phyloP scores from a whole-genome alignment of 306 rosid species.

The cucumber (Cucumis sativus) region DNA sequence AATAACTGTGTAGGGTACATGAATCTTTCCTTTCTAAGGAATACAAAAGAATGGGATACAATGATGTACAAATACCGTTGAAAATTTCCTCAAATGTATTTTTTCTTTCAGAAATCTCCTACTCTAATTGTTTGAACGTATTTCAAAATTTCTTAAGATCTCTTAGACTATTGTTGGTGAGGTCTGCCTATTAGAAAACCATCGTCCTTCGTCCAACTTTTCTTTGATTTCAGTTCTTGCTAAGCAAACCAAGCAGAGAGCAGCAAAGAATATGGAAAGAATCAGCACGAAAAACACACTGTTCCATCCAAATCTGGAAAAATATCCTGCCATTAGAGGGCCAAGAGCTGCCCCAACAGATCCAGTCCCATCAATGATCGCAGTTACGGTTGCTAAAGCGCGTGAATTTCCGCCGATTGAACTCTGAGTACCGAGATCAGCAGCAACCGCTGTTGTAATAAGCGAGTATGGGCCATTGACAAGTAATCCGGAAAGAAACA shows the following conservation, averaged over 20 bases:
- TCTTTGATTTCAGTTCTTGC: slow-evolving; percentile 53
- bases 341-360: slow-evolving; percentile 86
- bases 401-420: slow-evolving; percentile 38
- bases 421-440: slow-evolving; percentile 77
- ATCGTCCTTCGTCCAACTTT: slow-evolving; percentile 34
- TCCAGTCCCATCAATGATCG: slow-evolving; percentile 91
- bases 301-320: slow-evolving; percentile 70
- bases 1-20: neutral
- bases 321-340: slow-evolving; percentile 76
- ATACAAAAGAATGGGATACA: slow-evolving; percentile 1
- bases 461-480: slow-evolving; percentile 65
- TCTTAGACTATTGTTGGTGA: slow-evolving; percentile 10
- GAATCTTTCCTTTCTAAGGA: neutral
- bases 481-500: slow-evolving; percentile 60
- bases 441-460: slow-evolving; percentile 84
- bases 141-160: neutral
- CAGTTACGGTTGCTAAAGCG: slow-evolving; percentile 77
- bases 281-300: slow-evolving; percentile 66
- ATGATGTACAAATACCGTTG: neutral
- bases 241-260: slow-evolving; percentile 42
- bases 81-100: neutral
- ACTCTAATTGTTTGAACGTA: neutral
- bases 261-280: slow-evolving; percentile 50
- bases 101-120: neutral
- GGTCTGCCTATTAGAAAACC: slow-evolving; percentile 22